Evolutionary conservation across 176 grass and related monocot genomes (phyloP), one percentile per base, ranked within the genome.

Genomic region (Elaeis guineensis): DNA sequence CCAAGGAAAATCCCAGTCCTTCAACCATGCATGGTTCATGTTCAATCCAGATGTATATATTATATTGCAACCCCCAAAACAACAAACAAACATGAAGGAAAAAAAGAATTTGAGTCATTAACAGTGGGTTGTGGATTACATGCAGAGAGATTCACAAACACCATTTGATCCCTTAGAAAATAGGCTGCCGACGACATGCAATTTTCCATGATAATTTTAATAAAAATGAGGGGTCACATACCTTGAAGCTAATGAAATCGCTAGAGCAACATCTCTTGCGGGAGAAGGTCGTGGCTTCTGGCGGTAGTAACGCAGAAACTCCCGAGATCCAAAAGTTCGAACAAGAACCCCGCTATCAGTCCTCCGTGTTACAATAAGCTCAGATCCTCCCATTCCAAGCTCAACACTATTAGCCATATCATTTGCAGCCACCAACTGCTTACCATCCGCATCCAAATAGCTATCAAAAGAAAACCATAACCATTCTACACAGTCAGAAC

Each of bases 251-350:
- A 98, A 73, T 20, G 84, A 84, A 78, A 90, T 49, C 0, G 87
- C 84, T 57, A 89, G 74, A 3, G 82, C 84, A 59, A 80, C 69
- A 25, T 92, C 74, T 23, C 51, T 78, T 57, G 83, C 59, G 76
- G 78, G 69, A 49, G 92, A 87, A 77, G 88, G 93, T 19, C 67
- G 76, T 50, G 93, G 93, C 52, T 86, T 98, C 77, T 92, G 93
- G 25, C 84, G 78, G 58, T 92, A 92, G 67, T 92, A 92, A 64
- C 84, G 78, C n/a, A 92, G 76, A 71, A 86, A 98, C 60, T 92
- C 84, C 17, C 84, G 61, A 61, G 87, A 98, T 61, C 93, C 88
- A 58, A 98, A 68, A 60, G 81, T 79, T 61, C 56, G 75, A 59
- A 89, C 71, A 0, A 59, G 79, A 19, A 72, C 78, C 16, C 84